Evolutionary conservation across 2,329 filamentous ascomycete genomes (phyloP).

Genomic region (Epicoccum nigrum): DNA sequence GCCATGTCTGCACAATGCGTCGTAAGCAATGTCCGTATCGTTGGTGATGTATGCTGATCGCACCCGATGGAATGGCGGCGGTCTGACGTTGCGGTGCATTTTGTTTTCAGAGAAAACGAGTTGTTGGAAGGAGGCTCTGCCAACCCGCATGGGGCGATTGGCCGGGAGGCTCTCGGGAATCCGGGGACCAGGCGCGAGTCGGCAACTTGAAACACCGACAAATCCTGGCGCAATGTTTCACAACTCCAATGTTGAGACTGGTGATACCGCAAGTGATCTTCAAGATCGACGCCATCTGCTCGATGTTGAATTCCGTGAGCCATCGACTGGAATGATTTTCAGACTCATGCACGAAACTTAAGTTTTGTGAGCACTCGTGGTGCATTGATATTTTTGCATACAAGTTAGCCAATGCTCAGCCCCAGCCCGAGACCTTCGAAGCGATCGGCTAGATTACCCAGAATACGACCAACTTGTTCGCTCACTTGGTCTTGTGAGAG

Average conservation of each 20-base stretch:
- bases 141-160: slow-evolving; percentile 4
- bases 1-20: slow-evolving; percentile 2
- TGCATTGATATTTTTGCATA: too few species aligned
- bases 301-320: too few species aligned
- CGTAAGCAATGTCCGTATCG: neutral
- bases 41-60: neutral
- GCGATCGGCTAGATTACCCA: slow-evolving; percentile 27
- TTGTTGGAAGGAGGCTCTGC: slow-evolving; percentile 3
- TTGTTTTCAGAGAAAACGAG: neutral
- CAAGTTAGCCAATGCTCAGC: slow-evolving; percentile 23
- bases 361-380: too few species aligned
- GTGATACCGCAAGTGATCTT: neutral
- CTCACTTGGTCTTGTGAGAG: slow-evolving; percentile 7
- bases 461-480: slow-evolving; percentile 22
- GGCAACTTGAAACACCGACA: slow-evolving; percentile 15
- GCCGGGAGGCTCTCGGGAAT: slow-evolving; percentile 4
- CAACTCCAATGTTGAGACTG: neutral
- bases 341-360: too few species aligned
- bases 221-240: slow-evolving; percentile 10
- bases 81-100: neutral
- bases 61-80: neutral
- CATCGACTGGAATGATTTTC: too few species aligned
- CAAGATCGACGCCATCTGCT: too few species aligned
- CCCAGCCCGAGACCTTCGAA: slow-evolving; percentile 27
- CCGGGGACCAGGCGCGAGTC: slow-evolving; percentile 18